phyloP scores from a whole-genome alignment of 768 basidiomycete species.

The Hygrocybe coccinea region DNA sequence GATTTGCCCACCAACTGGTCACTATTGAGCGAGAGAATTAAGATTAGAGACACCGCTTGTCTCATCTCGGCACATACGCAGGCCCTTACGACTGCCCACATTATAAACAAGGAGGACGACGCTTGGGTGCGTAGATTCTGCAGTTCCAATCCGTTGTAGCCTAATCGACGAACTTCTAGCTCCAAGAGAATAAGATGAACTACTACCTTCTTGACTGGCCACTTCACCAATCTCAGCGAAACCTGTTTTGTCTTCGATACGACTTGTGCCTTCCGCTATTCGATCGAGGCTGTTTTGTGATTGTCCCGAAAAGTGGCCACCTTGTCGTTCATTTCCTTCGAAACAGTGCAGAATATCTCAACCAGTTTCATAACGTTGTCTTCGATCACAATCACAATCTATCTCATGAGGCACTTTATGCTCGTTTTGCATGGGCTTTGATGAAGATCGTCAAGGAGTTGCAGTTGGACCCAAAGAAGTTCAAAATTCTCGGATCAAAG shows the following conservation, averaged over 20 bases:
- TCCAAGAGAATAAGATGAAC: background rate
- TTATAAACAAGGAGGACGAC: background rate
- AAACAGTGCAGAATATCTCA: background rate
- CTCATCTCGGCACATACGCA: background rate
- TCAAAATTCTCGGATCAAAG: background rate
- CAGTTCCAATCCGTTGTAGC: constrained; percentile 1
- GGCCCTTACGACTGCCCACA: background rate
- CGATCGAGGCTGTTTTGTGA: background rate
- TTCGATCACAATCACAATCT: background rate
- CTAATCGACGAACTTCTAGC: background rate
- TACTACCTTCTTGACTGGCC: background rate
- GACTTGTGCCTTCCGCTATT: constrained; percentile 3
- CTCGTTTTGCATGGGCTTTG: no score
- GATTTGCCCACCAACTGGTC: background rate
- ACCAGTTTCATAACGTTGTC: background rate
- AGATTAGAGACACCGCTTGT: background rate
- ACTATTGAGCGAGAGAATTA: background rate
- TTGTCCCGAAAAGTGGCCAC: background rate
- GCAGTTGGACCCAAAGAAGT: background rate
- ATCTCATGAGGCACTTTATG: no score
- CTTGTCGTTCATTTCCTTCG: constrained; percentile 4
- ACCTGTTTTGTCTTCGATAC: background rate
- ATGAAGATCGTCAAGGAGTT: no score
- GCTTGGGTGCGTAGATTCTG: constrained; percentile 1
- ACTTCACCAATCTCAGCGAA: background rate